phyloP scores from a whole-genome alignment of 2,329 filamentous ascomycete species.

The Emmonsia crescens region DNA sequence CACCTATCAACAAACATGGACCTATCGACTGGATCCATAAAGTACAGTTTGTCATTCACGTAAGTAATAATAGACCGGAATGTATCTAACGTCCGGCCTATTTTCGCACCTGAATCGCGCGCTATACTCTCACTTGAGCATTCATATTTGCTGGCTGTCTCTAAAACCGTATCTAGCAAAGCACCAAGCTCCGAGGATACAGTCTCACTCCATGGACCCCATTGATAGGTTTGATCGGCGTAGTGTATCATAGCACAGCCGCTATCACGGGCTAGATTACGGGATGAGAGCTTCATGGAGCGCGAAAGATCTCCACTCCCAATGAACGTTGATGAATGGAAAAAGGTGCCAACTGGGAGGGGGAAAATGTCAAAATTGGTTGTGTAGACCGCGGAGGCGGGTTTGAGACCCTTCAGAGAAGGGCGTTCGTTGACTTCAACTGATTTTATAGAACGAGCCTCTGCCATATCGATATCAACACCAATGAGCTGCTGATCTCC shows the following conservation, averaged over 20 bases:
- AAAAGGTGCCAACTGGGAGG: slow-evolving; percentile 43
- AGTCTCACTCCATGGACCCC: slow-evolving; percentile 47
- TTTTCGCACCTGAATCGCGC: slow-evolving; percentile 5
- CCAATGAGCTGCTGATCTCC: slow-evolving; percentile 35
- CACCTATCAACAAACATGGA: slow-evolving; percentile 33
- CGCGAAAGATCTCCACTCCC: slow-evolving; percentile 45
- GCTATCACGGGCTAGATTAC: slow-evolving; percentile 35
- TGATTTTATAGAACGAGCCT: slow-evolving; percentile 3
- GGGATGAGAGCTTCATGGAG: slow-evolving; percentile 30
- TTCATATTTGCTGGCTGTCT: not conserved
- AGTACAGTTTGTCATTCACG: slow-evolving; percentile 38
- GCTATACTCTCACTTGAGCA: slow-evolving; percentile 3
- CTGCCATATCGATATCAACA: slow-evolving; percentile 14
- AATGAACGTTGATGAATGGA: slow-evolving; percentile 46
- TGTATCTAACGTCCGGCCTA: slow-evolving; percentile 10
- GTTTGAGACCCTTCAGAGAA: slow-evolving; percentile 32
- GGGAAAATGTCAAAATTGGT: slow-evolving; percentile 43
- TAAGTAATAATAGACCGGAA: slow-evolving; percentile 41
- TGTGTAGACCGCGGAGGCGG: slow-evolving; percentile 41
- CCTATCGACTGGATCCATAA: slow-evolving; percentile 46
- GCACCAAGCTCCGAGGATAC: slow-evolving; percentile 38
- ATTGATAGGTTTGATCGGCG: slow-evolving; percentile 28
- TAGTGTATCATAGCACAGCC: slow-evolving; percentile 31
- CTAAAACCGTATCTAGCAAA: slow-evolving; percentile 24
- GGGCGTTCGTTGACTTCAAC: not conserved